Conservation (phyloP, 768 basidiomycete species). For the Termitomyces sp. region DNA sequence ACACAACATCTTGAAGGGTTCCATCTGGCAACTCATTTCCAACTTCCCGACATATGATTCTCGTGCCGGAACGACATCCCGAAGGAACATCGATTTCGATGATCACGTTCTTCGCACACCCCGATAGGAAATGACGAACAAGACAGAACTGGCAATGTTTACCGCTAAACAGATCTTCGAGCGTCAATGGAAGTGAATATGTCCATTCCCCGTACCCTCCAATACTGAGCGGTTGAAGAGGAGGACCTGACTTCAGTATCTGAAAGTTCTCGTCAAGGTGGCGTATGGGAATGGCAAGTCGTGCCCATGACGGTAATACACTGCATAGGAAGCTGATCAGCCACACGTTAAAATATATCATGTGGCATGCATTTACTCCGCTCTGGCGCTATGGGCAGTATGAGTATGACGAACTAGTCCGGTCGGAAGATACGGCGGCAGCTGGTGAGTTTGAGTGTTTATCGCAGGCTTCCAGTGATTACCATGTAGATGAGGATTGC, state of each 20-base stretch:
- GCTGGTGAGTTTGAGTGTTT: neutral
- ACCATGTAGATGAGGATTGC: neutral
- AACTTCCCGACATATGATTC: constrained; percentile 53
- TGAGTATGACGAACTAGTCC: neutral
- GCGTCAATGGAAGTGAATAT: constrained; percentile 54
- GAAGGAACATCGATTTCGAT: constrained; percentile 56
- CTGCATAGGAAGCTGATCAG: neutral
- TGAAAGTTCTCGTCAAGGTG: neutral
- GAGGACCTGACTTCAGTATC: constrained; percentile 19
- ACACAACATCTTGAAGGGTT: constrained; percentile 58
- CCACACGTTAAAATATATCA: neutral
- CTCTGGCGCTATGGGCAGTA: neutral
- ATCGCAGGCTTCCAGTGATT: neutral
- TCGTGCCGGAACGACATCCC: constrained; percentile 56
- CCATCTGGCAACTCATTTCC: constrained; percentile 61
- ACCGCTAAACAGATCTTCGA: constrained; percentile 59
- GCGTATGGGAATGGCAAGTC: constrained; percentile 1
- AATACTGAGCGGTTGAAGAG: constrained; percentile 34
- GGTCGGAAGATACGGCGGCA: neutral
- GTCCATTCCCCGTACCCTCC: constrained; percentile 54
- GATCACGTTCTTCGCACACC: constrained; percentile 44
- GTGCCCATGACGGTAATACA: neutral
- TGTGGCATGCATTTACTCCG: neutral
- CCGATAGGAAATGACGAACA: constrained; percentile 47
- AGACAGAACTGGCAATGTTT: constrained; percentile 53